These are phyloP conservation scores for Schizonepeta tenuifolia DNA, from an alignment of 257 asterid genomes.

Conservation along the genomic window DNA sequence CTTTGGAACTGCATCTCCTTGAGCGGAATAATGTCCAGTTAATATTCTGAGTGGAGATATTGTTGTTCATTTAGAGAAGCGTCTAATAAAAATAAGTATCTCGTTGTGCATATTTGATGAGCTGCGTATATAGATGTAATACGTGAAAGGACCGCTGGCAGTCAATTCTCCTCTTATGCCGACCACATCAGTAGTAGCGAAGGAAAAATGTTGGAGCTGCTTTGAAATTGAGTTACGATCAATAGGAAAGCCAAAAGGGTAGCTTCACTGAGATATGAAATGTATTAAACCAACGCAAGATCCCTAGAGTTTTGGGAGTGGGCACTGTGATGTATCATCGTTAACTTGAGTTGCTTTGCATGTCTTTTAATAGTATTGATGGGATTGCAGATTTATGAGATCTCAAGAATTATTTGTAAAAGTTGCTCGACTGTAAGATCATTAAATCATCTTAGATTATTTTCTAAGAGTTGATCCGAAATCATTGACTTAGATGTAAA, in stretches of 20 bases:
- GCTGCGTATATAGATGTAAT: not conserved
- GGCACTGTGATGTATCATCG: too few species aligned
- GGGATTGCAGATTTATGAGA: too few species aligned
- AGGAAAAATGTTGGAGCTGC: not conserved
- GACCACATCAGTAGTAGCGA: not conserved
- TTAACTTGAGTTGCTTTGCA: too few species aligned
- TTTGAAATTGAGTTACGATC: not conserved
- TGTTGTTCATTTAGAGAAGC: slow-evolving; percentile 9
- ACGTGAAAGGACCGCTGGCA: not conserved
- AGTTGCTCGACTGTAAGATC: not conserved
- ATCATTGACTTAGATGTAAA: not conserved
- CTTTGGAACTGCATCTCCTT: slow-evolving; percentile 1
- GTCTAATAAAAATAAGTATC: slow-evolving; percentile 5
- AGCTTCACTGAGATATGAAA: not conserved
- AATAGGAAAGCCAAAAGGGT: not conserved
- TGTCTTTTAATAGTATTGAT: too few species aligned
- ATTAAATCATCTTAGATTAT: not conserved
- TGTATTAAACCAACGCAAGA: not conserved
- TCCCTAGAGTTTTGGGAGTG: not conserved
- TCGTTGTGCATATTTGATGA: slow-evolving; percentile 10
- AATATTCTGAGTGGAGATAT: not conserved
- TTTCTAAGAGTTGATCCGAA: slow-evolving; percentile 6
- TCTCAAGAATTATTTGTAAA: not conserved
- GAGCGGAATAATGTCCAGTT: not conserved
- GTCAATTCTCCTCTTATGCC: not conserved